Conservation (phyloP, 2,329 filamentous ascomycete species). For the Claviceps fusiformis region DNA sequence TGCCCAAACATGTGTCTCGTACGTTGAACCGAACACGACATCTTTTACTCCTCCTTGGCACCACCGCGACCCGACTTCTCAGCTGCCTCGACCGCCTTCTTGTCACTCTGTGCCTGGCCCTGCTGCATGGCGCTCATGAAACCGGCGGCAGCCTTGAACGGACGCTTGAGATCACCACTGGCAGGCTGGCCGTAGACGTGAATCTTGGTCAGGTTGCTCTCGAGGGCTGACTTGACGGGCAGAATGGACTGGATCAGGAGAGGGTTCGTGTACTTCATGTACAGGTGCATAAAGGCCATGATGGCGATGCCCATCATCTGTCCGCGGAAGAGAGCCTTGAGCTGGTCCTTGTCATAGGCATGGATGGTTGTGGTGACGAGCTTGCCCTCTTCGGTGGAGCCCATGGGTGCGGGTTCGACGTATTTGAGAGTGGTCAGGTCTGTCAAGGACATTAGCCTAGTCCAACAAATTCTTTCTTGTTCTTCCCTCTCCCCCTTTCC, state of each 20-base stretch:
- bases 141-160: conserved; percentile 78
- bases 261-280: conserved; percentile 99
- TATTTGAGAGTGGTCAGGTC: conserved; percentile 97
- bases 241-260: conserved; percentile 98
- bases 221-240: conserved; percentile 87
- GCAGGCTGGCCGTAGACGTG: conserved; percentile 81
- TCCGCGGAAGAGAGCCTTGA: conserved; percentile 72
- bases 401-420: conserved; percentile 89
- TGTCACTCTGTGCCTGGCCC: conserved; percentile 73
- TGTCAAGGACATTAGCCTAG: conserved; percentile 22
- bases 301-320: conserved; percentile 95
- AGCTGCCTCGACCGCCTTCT: conserved; percentile 70
- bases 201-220: conserved; percentile 93
- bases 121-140: conserved; percentile 70
- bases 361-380: conserved; percentile 92
- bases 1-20: background rate
- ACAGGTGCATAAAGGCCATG: conserved; percentile 98
- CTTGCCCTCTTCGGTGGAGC: conserved; percentile 86
- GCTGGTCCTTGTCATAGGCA: conserved; percentile 82
- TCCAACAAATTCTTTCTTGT: background rate
- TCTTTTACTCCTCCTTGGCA: conserved; percentile 54
- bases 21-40: background rate
- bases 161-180: conserved; percentile 80
- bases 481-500: too few species aligned
- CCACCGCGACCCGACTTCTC: conserved; percentile 63